Evolutionary conservation across 495 filamentous ascomycete genomes (phyloP).

Genomic region (Parachaetomium inaequale): DNA sequence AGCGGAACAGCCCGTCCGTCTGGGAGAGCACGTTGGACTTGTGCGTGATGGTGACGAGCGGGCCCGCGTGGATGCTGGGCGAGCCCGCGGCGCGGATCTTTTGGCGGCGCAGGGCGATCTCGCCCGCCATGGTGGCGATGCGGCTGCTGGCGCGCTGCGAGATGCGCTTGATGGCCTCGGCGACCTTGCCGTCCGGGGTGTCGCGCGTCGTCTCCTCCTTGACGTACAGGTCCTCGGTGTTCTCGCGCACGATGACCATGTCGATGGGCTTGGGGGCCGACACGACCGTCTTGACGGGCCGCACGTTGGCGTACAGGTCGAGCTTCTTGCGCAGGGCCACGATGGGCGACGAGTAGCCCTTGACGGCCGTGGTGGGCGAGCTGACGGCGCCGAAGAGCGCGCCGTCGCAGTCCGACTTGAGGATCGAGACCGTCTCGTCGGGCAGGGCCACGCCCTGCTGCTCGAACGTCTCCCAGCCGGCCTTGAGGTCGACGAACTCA

Average conservation of each 20-base stretch:
- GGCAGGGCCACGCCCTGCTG: slow-evolving; percentile 81
- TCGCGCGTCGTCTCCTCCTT: slow-evolving; percentile 88
- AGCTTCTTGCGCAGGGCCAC: slow-evolving; percentile 94
- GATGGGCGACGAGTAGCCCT: slow-evolving; percentile 95
- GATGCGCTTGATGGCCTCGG: slow-evolving; percentile 97
- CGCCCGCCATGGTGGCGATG: slow-evolving; percentile 89
- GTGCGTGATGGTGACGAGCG: slow-evolving; percentile 94
- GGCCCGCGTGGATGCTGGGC: slow-evolving; percentile 57
- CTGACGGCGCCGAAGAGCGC: slow-evolving; percentile 95
- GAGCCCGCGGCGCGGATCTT: slow-evolving; percentile 57
- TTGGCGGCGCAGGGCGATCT: slow-evolving; percentile 85
- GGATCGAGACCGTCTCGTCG: slow-evolving; percentile 78
- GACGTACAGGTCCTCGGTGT: slow-evolving; percentile 98
- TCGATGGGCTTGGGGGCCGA: slow-evolving; percentile 68
- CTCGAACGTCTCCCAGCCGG: slow-evolving; percentile 91
- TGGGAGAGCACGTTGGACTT: slow-evolving; percentile 97
- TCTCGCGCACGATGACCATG: slow-evolving; percentile 96
- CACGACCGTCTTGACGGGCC: slow-evolving; percentile 83
- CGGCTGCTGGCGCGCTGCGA: slow-evolving; percentile 74
- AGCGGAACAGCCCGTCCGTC: slow-evolving; percentile 93
- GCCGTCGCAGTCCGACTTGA: slow-evolving; percentile 88
- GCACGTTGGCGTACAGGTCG: slow-evolving; percentile 94
- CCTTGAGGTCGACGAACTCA: slow-evolving; percentile 86
- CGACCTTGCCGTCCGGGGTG: slow-evolving; percentile 73
- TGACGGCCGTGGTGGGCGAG: slow-evolving; percentile 82